Evolutionary conservation across 2,329 filamentous ascomycete species (phyloP), one percentile per base, ranked within the genome.

Genomic region (Diplodia scrobiculata): DNA sequence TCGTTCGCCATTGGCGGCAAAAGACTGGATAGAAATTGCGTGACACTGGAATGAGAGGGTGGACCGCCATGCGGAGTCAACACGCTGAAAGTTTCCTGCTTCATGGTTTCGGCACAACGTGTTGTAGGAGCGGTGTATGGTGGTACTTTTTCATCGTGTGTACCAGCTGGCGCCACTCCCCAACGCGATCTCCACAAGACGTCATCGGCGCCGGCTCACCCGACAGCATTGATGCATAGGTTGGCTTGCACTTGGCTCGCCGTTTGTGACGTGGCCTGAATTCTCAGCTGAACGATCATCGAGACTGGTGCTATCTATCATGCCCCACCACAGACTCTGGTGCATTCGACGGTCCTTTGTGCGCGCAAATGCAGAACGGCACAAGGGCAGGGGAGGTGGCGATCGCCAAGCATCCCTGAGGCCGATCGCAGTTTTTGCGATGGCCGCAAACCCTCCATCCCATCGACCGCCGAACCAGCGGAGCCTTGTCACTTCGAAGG

Each of bases 1-100:
- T 77, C 74, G 68, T 75, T 75, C 1, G 72, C 58, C 54, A 73
- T 73, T 3, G 71, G 65, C 0, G 75, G 74, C n/a, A 77, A 68
- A 29, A 74, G 63, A 27, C 70, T 70, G 4, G 72, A 68, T n/a
- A 77, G 65, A 51, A 75, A 73, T 13, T 69, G 69, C 11, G 70
- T 72, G 14, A 76, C 66, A 32, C 34, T 19, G 21, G 66, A 54
- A 47, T 67, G 62, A 5, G 47, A 63, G 5, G 58, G 41, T 2
- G 58, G 21, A 17, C 41, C 29, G 58, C 25, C 5, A 6, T 11
- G 13, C n/a, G 21, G 65, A 5, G 25, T 3, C 19, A 64, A 29
- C 1, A 27, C 21, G 4, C 36, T 29, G 45, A 50, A 62, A 11
- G 41, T 50, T 50, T 50, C 58, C 13, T 50, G 58, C 58, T 38